Percentiles rank a stretch among this genome's conserved stretches.
Conservation (phyloP, 2,329 filamentous ascomycete genomes). For the Botrytis tulipae region DNA sequence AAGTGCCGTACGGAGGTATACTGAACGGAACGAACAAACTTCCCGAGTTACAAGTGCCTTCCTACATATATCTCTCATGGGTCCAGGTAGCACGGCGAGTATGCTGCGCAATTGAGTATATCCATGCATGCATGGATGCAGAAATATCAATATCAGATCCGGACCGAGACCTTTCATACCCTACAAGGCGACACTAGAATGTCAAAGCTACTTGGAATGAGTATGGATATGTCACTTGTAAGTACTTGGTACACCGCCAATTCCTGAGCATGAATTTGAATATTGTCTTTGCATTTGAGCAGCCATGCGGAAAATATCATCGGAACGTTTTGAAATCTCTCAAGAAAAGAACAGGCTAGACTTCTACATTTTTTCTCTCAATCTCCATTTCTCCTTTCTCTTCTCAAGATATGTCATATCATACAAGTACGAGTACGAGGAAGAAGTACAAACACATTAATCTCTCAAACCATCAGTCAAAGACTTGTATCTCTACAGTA, state of each 20-base stretch:
- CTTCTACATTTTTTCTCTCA: not conserved
- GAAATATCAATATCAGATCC: slow-evolving; percentile 19
- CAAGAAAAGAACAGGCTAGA: not conserved
- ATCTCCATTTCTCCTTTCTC: not conserved
- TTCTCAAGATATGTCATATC: not conserved
- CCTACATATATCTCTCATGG: slow-evolving; percentile 3
- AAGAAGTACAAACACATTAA: not conserved
- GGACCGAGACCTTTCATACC: slow-evolving; percentile 9
- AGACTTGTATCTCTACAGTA: not conserved
- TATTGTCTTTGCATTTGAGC: slow-evolving; percentile 6
- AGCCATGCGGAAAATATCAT: not conserved
- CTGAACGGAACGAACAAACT: slow-evolving; percentile 15
- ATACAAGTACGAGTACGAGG: not conserved
- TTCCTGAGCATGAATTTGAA: slow-evolving; percentile 6
- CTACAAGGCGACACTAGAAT: slow-evolving; percentile 15
- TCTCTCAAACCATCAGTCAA: not conserved
- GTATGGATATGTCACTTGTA: slow-evolving; percentile 11
- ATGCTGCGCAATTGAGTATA: slow-evolving; percentile 5
- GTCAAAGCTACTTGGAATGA: not conserved
- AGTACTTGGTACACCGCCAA: slow-evolving; percentile 14
- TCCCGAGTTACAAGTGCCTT: slow-evolving; percentile 14
- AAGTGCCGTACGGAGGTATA: slow-evolving; percentile 17
- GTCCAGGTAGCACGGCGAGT: slow-evolving; percentile 4
- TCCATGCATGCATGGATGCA: slow-evolving; percentile 17
- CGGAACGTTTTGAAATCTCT: not conserved